Evolutionary conservation across 768 basidiomycete species (phyloP), one percentile per base, ranked within the genome.

Genomic region (Collybiopsis luxurians): DNA sequence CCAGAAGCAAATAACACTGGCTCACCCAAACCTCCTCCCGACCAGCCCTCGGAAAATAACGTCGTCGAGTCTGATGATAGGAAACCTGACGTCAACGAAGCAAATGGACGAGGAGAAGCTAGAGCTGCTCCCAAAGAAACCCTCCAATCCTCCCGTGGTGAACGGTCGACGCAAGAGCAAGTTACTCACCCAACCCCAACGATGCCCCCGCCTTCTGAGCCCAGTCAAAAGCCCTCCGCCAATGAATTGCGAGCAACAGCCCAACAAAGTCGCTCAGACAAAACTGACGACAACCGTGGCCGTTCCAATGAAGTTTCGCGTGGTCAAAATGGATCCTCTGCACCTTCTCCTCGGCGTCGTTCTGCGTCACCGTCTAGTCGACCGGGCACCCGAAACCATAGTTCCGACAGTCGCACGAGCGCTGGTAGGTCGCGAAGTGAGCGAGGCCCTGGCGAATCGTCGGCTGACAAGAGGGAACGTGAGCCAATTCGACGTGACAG

Each of bases 171-270:
- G 5, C 83, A 84, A 13, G 78, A 79, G 36, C 73, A 72, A 46
- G 61, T 62, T 34, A 56, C 65, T 23, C 75, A 75, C 27, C 61
- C 65, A 28, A 67, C 64, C n/a, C 77, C 81, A 34, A 65, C 66
- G 1, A 92, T 93, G 90, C 89, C 87, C 12, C 91, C 92, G 3
- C 91, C 91, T 17, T 77, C 74, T 24, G 83, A 78, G 47, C 91
- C 91, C 2, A 92, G 90, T 63, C 89, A 91, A 63, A 91, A 90
- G 0, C 71, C 75, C 5, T 88, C 87, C 10, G 89, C 90, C 1
- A 88, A 91, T 62, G 90, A 90, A 63, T 77, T 92, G 15, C 80
- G 91, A 49, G 89, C 89, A 66, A 90, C 87, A 2, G 90, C 90
- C 5, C 88, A 86, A 63, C 86, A 88, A 64, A 54, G 42, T 78